phyloP scores from a whole-genome alignment of 2,329 filamentous ascomycete species.

The Sclerotinia nivalis region DNA sequence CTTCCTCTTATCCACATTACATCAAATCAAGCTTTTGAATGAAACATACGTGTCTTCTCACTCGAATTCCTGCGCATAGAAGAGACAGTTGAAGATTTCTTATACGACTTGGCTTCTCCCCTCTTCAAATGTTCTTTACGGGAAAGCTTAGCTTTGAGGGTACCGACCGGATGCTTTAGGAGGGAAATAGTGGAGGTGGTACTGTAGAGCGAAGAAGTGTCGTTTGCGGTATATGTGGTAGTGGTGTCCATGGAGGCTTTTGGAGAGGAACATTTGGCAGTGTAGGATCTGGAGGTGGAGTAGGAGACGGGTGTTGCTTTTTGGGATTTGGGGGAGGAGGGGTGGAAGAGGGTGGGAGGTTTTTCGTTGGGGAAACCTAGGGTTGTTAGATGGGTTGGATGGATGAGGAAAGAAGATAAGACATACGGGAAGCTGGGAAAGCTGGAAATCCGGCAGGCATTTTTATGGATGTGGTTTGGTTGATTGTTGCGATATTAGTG shows the following conservation, averaged over 20 bases:
- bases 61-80: not conserved
- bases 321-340: conserved; percentile 33
- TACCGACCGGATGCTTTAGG: conserved; percentile 27
- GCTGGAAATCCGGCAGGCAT: conserved; percentile 22
- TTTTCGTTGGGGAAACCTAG: conserved; percentile 33
- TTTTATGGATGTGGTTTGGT: conserved; percentile 7
- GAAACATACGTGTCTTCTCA: conserved; percentile 12
- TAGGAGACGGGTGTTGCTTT: conserved; percentile 4
- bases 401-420: not conserved
- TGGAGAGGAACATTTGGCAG: conserved; percentile 1
- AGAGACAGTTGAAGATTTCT: not conserved
- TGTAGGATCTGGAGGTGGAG: conserved; percentile 27
- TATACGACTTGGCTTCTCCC: not conserved
- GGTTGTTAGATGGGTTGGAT: conserved; percentile 17
- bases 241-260: conserved; percentile 7
- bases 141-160: conserved; percentile 1
- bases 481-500: not conserved
- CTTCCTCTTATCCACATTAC: not conserved
- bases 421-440: conserved; percentile 27
- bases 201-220: conserved; percentile 34
- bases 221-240: conserved; percentile 13
- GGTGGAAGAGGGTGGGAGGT: conserved; percentile 32
- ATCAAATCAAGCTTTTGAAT: not conserved
- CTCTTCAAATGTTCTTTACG: not conserved
- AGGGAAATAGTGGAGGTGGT: conserved; percentile 35